Base-by-base conservation (phyloP, 2,329 filamentous ascomycete species). In the Bipolaris bicolor region DNA sequence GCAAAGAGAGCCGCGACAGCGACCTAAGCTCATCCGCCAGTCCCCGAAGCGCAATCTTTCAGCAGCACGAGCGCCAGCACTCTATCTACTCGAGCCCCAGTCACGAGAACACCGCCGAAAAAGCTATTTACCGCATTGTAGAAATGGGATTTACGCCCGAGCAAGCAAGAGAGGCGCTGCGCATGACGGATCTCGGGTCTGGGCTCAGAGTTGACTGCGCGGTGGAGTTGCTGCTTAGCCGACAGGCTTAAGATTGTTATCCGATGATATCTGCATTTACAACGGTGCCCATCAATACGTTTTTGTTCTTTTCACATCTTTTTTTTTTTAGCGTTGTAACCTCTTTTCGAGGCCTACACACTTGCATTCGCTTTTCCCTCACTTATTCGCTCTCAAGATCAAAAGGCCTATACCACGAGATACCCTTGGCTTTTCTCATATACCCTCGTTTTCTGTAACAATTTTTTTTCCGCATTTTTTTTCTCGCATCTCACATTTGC, bases 151-250 rank as follows among this genome's bases (percentile, higher is more conserved):
- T 88, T 62, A 79, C 79, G 7, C 75, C 81, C 15, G 79, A 80
- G 16, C 79, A 86, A 60, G 85, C 85, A 7, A 81, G 82, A 56
- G 80, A 82, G 65, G 86, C 86, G 16, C 73, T 88, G 16, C 80
- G 81, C 39, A 80, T 82, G 63, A 88, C 85, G 5, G 86, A 88
- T 68, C 81, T 80, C 13, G 86, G 85, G 0, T 83, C 86, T 61
- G 84, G 84, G 0, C 75, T 88, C 60, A 77, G 86, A 55, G 78
- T 84, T 9, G 80, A 86, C 63, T 79, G 81, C 4, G 86, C 86
- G 0, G 81, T 88, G 20, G 81, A 85, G 56, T 66, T 86, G 55
- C 73, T 88, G 60, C 66, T 84, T 16, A 58, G 52, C 52, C 48
- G 52, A 15, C 52, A 57, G 46, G 26, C 20, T 5, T 57, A 31